Conservation (phyloP, 805 yeast genomes). For the Saturnispora quitensis region DNA sequence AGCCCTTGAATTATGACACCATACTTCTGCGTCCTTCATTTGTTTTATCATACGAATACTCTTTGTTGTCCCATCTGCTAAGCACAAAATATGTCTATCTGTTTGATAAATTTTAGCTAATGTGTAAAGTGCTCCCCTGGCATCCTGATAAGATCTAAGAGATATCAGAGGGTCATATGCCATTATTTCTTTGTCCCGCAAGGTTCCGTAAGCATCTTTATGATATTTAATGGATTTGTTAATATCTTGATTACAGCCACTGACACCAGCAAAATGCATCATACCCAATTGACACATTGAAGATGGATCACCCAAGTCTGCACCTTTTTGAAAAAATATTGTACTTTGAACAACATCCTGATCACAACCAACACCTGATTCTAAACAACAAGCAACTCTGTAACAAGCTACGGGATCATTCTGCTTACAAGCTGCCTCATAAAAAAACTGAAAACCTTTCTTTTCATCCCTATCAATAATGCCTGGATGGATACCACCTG, state of each 20-base stretch:
- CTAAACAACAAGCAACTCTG: constrained; percentile 63
- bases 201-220: constrained; percentile 20
- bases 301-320: constrained; percentile 49
- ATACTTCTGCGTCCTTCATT: constrained; percentile 24
- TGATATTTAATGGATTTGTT: constrained; percentile 23
- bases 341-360: constrained; percentile 39
- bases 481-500: constrained; percentile 40
- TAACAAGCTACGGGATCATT: constrained; percentile 55
- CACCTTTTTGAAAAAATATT: constrained; percentile 49
- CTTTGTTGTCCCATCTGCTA: constrained; percentile 21
- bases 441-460: constrained; percentile 53
- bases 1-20: constrained; percentile 33
- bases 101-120: constrained; percentile 30
- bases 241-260: constrained; percentile 23
- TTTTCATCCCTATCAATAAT: constrained; percentile 42
- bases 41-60: constrained; percentile 27
- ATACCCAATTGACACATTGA: constrained; percentile 72
- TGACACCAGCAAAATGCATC: constrained; percentile 40
- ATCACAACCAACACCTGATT: constrained; percentile 50
- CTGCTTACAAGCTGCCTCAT: constrained; percentile 43
- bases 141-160: constrained; percentile 27
- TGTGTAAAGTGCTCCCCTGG: constrained; percentile 28
- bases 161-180: constrained; percentile 27
- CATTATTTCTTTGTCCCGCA: constrained; percentile 21
- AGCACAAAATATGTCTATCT: constrained; percentile 24